Conservation (phyloP, 2,329 filamentous ascomycete genomes). For the Aspergillus japonicus region DNA sequence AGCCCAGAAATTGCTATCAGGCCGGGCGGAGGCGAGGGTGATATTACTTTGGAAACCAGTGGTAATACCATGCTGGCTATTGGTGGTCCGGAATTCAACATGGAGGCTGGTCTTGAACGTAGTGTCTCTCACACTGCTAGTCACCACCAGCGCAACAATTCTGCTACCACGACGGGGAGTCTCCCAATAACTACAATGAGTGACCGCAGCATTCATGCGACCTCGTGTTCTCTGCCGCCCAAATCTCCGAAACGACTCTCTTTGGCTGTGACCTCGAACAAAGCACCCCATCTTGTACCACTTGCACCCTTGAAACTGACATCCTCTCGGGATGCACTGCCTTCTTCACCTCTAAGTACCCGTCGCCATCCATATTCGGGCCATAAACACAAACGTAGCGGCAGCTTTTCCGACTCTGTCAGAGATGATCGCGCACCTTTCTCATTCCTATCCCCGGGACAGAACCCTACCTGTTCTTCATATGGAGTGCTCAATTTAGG, state of each 20-base stretch:
- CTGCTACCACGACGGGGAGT: conserved; percentile 35
- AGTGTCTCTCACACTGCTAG: conserved; percentile 14
- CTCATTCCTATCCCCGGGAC: conserved; percentile 47
- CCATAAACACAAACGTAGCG: conserved; percentile 74
- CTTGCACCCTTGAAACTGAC: conserved; percentile 33
- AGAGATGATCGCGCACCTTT: conserved; percentile 63
- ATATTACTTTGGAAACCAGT: conserved; percentile 38
- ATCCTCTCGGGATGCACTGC: conserved; percentile 28
- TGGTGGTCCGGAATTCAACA: conserved; percentile 15
- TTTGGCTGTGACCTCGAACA: conserved; percentile 31
- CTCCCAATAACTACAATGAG: conserved; percentile 41
- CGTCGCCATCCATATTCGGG: conserved; percentile 50
- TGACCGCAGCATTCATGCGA: conserved; percentile 55
- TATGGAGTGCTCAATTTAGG: conserved; percentile 70
- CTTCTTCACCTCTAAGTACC: conserved; percentile 30
- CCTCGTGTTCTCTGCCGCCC: conserved; percentile 61
- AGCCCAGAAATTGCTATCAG: conserved; percentile 66
- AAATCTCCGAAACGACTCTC: conserved; percentile 43
- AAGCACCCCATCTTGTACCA: conserved; percentile 44
- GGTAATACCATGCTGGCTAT: conserved; percentile 20
- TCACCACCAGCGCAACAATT: conserved; percentile 38
- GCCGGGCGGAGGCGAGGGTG: conserved; percentile 69
- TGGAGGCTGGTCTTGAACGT: neutral
- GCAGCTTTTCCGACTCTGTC: conserved; percentile 81
- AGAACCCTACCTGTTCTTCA: conserved; percentile 46